Conservation (phyloP, 768 basidiomycete genomes). For the Trametes maxima region DNA sequence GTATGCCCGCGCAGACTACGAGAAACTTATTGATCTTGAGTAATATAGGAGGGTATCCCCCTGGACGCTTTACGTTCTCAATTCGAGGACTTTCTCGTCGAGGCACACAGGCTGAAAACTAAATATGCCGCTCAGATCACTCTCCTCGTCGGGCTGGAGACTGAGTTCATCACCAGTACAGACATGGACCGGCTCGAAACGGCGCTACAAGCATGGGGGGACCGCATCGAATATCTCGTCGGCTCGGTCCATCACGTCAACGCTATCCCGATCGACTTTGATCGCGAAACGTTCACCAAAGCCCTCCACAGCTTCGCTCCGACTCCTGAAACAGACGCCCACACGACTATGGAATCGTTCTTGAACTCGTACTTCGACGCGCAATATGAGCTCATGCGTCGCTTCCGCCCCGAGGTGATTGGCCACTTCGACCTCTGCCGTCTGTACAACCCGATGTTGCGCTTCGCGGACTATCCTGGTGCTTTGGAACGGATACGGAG, state of each 20-base stretch:
- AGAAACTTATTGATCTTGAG: slow-evolving; percentile 15
- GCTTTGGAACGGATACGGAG: slow-evolving; percentile 70
- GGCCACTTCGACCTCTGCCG: slow-evolving; percentile 95
- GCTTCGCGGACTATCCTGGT: slow-evolving; percentile 54
- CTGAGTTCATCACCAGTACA: slow-evolving; percentile 75
- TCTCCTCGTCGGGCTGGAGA: slow-evolving; percentile 89
- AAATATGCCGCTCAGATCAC: slow-evolving; percentile 65
- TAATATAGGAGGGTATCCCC: slow-evolving; percentile 54
- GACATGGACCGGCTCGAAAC: slow-evolving; percentile 63
- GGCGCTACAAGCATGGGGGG: slow-evolving; percentile 51
- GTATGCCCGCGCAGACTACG: not conserved
- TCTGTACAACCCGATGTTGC: slow-evolving; percentile 70
- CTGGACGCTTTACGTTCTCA: slow-evolving; percentile 55
- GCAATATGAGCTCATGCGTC: slow-evolving; percentile 70
- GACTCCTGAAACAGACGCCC: slow-evolving; percentile 15
- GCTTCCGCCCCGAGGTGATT: slow-evolving; percentile 83
- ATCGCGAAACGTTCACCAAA: slow-evolving; percentile 64
- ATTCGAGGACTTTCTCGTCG: slow-evolving; percentile 73
- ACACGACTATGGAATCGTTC: slow-evolving; percentile 46
- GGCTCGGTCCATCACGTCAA: slow-evolving; percentile 94
- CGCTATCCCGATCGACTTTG: slow-evolving; percentile 90
- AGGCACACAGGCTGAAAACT: slow-evolving; percentile 76
- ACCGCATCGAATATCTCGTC: slow-evolving; percentile 82
- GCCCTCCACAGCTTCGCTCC: slow-evolving; percentile 48
- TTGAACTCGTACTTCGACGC: slow-evolving; percentile 81